Conservation (phyloP, 2,329 filamentous ascomycete genomes). For the Periconia sp. region DNA sequence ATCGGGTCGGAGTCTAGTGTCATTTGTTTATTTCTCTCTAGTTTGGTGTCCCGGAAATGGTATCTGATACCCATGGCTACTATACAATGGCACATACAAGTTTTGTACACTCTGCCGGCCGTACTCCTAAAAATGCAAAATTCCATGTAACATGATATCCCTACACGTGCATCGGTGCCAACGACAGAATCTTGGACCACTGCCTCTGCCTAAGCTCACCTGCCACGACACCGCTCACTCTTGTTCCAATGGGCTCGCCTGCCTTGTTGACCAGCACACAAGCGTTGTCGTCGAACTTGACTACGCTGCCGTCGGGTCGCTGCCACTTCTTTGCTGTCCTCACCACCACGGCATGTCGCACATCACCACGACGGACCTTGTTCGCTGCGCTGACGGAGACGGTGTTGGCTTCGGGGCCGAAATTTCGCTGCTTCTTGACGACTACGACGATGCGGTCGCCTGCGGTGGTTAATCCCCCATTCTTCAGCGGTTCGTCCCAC, state of each 20-base stretch:
- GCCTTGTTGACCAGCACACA: constrained; percentile 97
- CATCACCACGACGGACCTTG: constrained; percentile 96
- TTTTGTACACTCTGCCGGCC: constrained; percentile 25
- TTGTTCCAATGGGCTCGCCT: constrained; percentile 91
- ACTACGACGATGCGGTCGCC: constrained; percentile 97
- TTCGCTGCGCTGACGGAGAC: constrained; percentile 77
- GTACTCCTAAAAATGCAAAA: constrained; percentile 18
- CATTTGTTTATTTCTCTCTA: constrained; percentile 19
- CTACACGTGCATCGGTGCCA: constrained; percentile 84
- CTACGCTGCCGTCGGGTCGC: constrained; percentile 84
- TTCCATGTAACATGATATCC: not conserved
- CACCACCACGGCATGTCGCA: constrained; percentile 94
- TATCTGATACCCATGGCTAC: constrained; percentile 45
- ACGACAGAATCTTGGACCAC: constrained; percentile 97
- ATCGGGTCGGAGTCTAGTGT: constrained; percentile 40
- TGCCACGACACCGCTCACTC: constrained; percentile 78
- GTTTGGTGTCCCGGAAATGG: constrained; percentile 34
- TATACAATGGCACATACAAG: constrained; percentile 35
- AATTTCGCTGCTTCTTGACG: constrained; percentile 91
- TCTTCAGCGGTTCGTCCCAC: not conserved
- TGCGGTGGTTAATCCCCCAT: constrained; percentile 45
- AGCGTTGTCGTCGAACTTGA: constrained; percentile 97
- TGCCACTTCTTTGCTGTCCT: constrained; percentile 88
- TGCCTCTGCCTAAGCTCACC: constrained; percentile 87
- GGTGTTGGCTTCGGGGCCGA: constrained; percentile 73